Evolutionary conservation across 306 rosid genomes (phyloP), one percentile per base, ranked within the genome.

Genomic region (Vigna unguiculata): DNA sequence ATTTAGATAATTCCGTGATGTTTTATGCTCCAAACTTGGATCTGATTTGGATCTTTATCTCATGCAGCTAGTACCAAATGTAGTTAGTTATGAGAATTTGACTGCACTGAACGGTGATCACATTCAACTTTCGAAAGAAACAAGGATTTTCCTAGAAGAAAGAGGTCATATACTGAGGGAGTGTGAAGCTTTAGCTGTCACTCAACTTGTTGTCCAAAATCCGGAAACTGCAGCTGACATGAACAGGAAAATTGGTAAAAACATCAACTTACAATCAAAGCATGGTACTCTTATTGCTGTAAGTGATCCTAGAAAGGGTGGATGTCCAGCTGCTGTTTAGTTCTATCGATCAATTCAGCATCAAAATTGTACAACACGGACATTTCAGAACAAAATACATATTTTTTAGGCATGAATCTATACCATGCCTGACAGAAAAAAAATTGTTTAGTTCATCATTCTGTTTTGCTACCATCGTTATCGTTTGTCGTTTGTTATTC

Each of bases 301-400:
- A 0, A 83, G 98, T 77, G 98, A 95, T 73, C 97, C 92, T 2
- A 83, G 98, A 83, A 95, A 92, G 79, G 89, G 91, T 47, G 97
- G 98, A 28, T 67, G 12, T 73, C 97, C 98, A 0, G 97, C 98
- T 1, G 95, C 93, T 17, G 76, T 81, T 38, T 93, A 75, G 73
- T 71, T 74, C 21, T 67, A 49, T 75, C 19, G 41, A 34, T 54
- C 22, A 25, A 51, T 77, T 78, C 49, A 32, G 24, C 16, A 64
- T 36, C 78, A 77, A 48, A 28, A 41, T 66, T 75, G 48, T 58
- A 61, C 43, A 59, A 1, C 4, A 21, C 38, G 12, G 9, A 57
- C 16, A 30, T 16, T 63, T 20, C 43, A 6, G 15, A 17, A 17
- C 17, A 14, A 30, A 55, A 43, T 22, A 22, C 7, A 46, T 12